Conservation (phyloP, 2,329 filamentous ascomycete genomes). For the Davidsoniella neocaledoniae region DNA sequence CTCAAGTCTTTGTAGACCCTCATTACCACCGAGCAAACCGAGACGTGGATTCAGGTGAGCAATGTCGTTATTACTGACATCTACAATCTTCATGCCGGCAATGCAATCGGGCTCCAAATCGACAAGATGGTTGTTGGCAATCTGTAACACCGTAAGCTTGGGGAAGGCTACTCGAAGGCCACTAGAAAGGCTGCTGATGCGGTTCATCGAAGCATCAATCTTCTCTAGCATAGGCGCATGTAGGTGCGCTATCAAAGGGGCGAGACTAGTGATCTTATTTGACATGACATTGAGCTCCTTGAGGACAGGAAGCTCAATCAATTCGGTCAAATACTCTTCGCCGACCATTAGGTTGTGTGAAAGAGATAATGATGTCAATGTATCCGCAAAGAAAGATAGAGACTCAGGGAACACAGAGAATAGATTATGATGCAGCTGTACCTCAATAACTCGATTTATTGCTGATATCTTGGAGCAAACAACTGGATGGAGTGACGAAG, state of each 20-base stretch:
- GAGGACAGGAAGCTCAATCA: slow-evolving; percentile 54
- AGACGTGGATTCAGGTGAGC: slow-evolving; percentile 64
- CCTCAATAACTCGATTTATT: slow-evolving; percentile 32
- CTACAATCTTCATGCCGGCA: slow-evolving; percentile 56
- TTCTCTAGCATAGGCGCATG: slow-evolving; percentile 59
- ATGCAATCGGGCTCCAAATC: slow-evolving; percentile 59
- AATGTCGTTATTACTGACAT: slow-evolving; percentile 75
- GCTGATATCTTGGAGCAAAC: slow-evolving; percentile 38
- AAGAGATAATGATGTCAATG: slow-evolving; percentile 54
- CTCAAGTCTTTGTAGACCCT: slow-evolving; percentile 48
- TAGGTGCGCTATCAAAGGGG: slow-evolving; percentile 47
- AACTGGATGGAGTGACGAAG: slow-evolving; percentile 40
- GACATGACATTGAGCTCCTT: slow-evolving; percentile 60
- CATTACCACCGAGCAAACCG: slow-evolving; percentile 52
- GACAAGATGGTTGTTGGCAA: slow-evolving; percentile 62
- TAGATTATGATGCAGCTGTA: slow-evolving; percentile 64
- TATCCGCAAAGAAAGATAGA: slow-evolving; percentile 53
- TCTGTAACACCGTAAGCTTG: slow-evolving; percentile 50
- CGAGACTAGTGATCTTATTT: slow-evolving; percentile 57
- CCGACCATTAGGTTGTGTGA: slow-evolving; percentile 57
- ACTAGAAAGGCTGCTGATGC: slow-evolving; percentile 51
- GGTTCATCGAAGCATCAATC: slow-evolving; percentile 69
- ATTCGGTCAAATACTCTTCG: slow-evolving; percentile 46
- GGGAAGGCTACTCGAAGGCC: slow-evolving; percentile 51
- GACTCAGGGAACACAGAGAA: slow-evolving; percentile 54